These are phyloP conservation scores for Aureobasidium pullulans DNA, from an alignment of 2,329 filamentous ascomycete genomes.

Conservation along the genomic window DNA sequence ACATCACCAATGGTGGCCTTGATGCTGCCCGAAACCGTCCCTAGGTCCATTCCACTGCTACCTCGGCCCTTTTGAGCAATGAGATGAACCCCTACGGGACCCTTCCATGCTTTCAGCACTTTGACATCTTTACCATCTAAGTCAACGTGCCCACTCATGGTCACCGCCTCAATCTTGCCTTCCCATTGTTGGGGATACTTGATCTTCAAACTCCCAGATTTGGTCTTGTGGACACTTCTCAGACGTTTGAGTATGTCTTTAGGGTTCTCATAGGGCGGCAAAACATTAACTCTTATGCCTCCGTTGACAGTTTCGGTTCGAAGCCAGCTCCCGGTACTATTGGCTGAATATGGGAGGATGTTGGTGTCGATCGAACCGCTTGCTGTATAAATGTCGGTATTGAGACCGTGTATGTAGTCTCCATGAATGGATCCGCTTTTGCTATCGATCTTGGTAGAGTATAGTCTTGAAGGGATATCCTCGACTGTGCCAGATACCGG, in stretches of 20 bases:
- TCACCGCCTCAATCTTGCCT: conserved; percentile 31
- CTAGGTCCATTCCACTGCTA: conserved; percentile 28
- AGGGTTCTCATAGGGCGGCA: conserved; percentile 25
- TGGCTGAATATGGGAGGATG: conserved; percentile 29
- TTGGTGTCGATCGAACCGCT: conserved; percentile 33
- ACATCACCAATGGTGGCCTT: conserved; percentile 20
- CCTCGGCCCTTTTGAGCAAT: conserved; percentile 34
- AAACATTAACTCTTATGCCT: conserved; percentile 27
- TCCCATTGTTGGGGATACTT: conserved; percentile 37
- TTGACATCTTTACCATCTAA: conserved; percentile 33
- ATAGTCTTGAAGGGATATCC: conserved; percentile 35
- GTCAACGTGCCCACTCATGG: conserved; percentile 30
- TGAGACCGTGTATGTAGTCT: conserved; percentile 34
- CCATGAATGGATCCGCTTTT: conserved; percentile 33
- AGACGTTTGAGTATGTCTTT: conserved; percentile 24
- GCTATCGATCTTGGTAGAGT: conserved; percentile 32
- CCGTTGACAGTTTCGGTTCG: conserved; percentile 30
- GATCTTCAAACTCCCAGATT: conserved; percentile 29
- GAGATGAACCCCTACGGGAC: conserved; percentile 24
- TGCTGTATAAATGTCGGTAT: conserved; percentile 28
- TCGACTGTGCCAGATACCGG: conserved; percentile 12
- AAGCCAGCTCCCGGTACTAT: conserved; percentile 23
- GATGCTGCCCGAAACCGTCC: conserved; percentile 23
- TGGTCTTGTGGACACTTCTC: conserved; percentile 29
- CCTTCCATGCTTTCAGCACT: conserved; percentile 24